phyloP scores from a whole-genome alignment of 2,329 filamentous ascomycete species.

The Pseudogymnoascus sp. region DNA sequence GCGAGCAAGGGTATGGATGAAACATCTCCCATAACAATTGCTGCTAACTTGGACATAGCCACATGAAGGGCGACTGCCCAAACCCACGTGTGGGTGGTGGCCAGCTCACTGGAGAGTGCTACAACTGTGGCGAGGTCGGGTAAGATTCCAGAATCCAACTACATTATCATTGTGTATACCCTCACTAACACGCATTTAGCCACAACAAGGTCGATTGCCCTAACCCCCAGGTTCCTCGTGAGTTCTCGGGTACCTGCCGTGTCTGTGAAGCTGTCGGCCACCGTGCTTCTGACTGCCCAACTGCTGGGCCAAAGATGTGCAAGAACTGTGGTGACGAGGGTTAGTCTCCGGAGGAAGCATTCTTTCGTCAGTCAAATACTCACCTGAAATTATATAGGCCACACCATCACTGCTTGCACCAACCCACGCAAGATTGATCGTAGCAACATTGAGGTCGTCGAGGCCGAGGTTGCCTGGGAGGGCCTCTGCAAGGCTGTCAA shows the following conservation, averaged over 20 bases:
- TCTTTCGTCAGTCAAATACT: neutral
- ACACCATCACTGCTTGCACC: slow-evolving; percentile 48
- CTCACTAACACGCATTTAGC: slow-evolving; percentile 28
- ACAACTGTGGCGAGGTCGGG: slow-evolving; percentile 57
- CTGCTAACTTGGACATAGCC: slow-evolving; percentile 10
- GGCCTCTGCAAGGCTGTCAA: slow-evolving; percentile 44
- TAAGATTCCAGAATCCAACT: slow-evolving; percentile 28
- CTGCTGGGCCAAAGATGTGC: slow-evolving; percentile 48
- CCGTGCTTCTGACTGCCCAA: slow-evolving; percentile 54
- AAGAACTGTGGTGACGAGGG: slow-evolving; percentile 55
- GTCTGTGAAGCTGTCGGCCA: slow-evolving; percentile 47
- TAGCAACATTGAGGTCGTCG: slow-evolving; percentile 39
- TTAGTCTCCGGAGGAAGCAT: slow-evolving; percentile 25
- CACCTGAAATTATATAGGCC: slow-evolving; percentile 36
- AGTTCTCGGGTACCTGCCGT: slow-evolving; percentile 51
- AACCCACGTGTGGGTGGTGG: slow-evolving; percentile 20
- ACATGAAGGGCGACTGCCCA: slow-evolving; percentile 19
- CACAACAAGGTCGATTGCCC: slow-evolving; percentile 57
- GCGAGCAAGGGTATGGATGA: slow-evolving; percentile 39
- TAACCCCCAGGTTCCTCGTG: slow-evolving; percentile 40
- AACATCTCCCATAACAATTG: neutral
- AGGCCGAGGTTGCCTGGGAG: slow-evolving; percentile 50
- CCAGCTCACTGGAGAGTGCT: slow-evolving; percentile 18
- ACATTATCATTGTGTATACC: slow-evolving; percentile 27
- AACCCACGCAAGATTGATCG: slow-evolving; percentile 52